Percentiles rank a stretch among this genome's conserved stretches.
phyloP scores from a whole-genome alignment of 2,329 filamentous ascomycete species.

The Exophiala xenobiotica region DNA sequence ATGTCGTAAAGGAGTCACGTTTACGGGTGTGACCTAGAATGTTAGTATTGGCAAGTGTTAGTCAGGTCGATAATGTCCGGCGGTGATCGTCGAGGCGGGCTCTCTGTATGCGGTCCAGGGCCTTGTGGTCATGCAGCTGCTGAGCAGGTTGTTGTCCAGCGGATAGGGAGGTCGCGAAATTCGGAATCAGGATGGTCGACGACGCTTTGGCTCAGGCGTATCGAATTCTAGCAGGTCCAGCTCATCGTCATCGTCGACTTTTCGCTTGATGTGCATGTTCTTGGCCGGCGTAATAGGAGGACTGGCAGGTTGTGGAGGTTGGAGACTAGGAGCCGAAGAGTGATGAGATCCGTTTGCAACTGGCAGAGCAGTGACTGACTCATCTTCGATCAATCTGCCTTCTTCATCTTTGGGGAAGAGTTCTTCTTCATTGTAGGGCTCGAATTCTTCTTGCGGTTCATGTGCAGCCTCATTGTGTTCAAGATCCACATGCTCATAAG shows the following conservation, averaged over 20 bases:
- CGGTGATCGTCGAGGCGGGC: no score
- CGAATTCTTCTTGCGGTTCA: slow-evolving; percentile 9
- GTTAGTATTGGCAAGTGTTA: slow-evolving; percentile 13
- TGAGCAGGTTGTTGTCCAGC: neutral
- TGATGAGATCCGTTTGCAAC: neutral
- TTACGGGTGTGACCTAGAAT: slow-evolving; percentile 8
- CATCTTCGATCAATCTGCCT: slow-evolving; percentile 2
- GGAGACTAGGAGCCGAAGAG: neutral
- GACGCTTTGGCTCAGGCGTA: slow-evolving; percentile 29
- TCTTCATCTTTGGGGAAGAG: slow-evolving; percentile 16
- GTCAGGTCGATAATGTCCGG: neutral
- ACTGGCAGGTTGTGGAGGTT: slow-evolving; percentile 7
- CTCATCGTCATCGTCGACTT: slow-evolving; percentile 29
- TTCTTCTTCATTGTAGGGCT: slow-evolving; percentile 23
- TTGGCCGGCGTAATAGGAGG: slow-evolving; percentile 23
- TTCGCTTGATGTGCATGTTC: slow-evolving; percentile 25
- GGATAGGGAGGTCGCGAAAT: neutral
- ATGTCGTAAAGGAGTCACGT: neutral
- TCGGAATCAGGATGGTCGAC: slow-evolving; percentile 20
- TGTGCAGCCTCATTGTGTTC: slow-evolving; percentile 12
- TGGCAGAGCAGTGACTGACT: neutral
- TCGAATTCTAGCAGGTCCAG: slow-evolving; percentile 24
- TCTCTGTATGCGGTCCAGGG: no score
- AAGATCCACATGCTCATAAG: slow-evolving; percentile 10
- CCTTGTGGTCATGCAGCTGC: neutral